phyloP scores from a whole-genome alignment of 805 yeast species.

The Lachancea dasiensis region DNA sequence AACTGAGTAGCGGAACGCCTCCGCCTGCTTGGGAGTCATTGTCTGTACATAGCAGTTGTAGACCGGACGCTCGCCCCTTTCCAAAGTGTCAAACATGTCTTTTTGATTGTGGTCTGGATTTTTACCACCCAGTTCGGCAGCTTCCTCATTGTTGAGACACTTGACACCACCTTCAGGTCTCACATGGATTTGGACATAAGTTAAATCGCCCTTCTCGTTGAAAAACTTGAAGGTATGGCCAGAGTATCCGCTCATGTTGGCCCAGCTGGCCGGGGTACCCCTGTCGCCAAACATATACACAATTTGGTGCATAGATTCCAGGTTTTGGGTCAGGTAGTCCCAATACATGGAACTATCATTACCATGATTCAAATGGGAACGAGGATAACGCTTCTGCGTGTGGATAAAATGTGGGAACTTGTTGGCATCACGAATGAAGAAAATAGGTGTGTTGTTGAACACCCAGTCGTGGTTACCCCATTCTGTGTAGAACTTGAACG shows the following conservation, averaged over 20 bases:
- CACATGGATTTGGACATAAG: constrained; percentile 53
- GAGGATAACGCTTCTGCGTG: constrained; percentile 66
- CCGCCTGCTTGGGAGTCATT: constrained; percentile 74
- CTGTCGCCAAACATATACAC: constrained; percentile 53
- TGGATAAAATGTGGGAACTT: constrained; percentile 63
- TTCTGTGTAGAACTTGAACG: constrained; percentile 61
- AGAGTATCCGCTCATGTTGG: constrained; percentile 56
- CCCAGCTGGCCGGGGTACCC: constrained; percentile 52
- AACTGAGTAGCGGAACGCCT: constrained; percentile 67
- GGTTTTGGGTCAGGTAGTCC: constrained; percentile 53
- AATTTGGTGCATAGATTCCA: constrained; percentile 53
- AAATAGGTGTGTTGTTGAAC: constrained; percentile 65
- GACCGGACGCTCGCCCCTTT: constrained; percentile 43
- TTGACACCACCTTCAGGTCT: constrained; percentile 46
- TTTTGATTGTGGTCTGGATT: constrained; percentile 46
- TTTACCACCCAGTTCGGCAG: constrained; percentile 40
- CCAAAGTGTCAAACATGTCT: constrained; percentile 40
- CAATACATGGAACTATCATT: constrained; percentile 47
- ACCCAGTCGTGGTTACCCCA: constrained; percentile 70
- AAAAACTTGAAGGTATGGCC: constrained; percentile 59
- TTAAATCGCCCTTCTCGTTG: constrained; percentile 44
- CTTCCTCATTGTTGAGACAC: constrained; percentile 41
- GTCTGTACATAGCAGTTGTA: constrained; percentile 53
- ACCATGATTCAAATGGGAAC: constrained; percentile 36
- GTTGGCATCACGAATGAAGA: constrained; percentile 57